Evolutionary conservation across 1,139 yeast species (phyloP).

Genomic region (Kodamaea anthophila): DNA sequence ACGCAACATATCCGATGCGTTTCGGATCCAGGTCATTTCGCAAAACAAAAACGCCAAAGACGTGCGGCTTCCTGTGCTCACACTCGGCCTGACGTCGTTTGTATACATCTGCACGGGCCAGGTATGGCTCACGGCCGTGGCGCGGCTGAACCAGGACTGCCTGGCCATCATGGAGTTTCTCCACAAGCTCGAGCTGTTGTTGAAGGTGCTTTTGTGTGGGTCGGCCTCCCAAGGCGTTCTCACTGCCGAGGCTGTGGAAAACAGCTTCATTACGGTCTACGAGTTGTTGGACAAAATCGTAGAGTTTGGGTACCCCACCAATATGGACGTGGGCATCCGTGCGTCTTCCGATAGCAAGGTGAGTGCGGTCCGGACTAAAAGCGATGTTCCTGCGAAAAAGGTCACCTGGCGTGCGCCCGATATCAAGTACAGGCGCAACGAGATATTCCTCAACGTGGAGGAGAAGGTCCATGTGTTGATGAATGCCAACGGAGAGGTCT

Average conservation of each 20-base stretch:
- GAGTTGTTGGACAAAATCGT: conserved; percentile 73
- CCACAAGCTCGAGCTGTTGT: conserved; percentile 49
- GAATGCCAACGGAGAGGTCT: conserved; percentile 51
- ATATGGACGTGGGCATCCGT: conserved; percentile 44
- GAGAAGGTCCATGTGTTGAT: conserved; percentile 71
- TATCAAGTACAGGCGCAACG: conserved; percentile 76
- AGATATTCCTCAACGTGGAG: conserved; percentile 67
- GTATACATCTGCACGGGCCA: conserved; percentile 66
- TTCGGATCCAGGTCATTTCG: conserved; percentile 82
- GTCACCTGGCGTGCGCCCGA: conserved; percentile 68
- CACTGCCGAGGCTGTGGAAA: conserved; percentile 26
- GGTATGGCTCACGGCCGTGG: conserved; percentile 80
- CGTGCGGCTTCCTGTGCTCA: conserved; percentile 73
- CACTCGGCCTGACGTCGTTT: conserved; percentile 90
- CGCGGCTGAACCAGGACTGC: conserved; percentile 85
- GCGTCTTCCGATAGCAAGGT: conserved; percentile 4
- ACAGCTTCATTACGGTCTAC: conserved; percentile 62
- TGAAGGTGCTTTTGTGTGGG: conserved; percentile 22
- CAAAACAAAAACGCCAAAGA: conserved; percentile 25
- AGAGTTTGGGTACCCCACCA: conserved; percentile 80
- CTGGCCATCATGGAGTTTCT: conserved; percentile 74
- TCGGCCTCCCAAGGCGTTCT: conserved; percentile 8
- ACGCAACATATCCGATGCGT: conserved; percentile 75
- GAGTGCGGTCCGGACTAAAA: conserved; percentile 4
- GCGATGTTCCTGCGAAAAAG: not conserved